Base-by-base conservation (phyloP, 768 basidiomycete species). In the Xerocomellus dryophilus region DNA sequence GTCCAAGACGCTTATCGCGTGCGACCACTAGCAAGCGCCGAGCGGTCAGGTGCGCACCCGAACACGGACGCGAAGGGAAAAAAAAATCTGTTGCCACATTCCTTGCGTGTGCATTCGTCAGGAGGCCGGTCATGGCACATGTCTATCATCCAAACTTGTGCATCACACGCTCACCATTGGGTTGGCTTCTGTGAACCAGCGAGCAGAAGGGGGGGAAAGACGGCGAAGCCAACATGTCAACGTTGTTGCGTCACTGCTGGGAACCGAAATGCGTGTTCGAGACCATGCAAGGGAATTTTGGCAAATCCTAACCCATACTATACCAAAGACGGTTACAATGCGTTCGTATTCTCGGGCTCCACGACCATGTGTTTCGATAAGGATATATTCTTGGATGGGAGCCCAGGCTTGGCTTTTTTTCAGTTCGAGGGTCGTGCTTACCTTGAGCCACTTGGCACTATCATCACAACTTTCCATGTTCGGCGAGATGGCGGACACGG, bases 321-420 rank as follows among this genome's bases (percentile, higher is more conserved):
- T 54, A 27, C 62, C 61, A 64, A 64, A 64, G 44, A 17, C 11
- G 61, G 53, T n/a, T 32, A 53, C 41, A 40, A 54, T 20, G 25
- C n/a, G 23, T 25, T 25, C 23, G 23, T 25, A 25, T 25, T 25
- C 5, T 5, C 23, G 21, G 27, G 23, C 23, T 25, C 23, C 23
- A 25, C 23, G 51, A 21, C 41, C 62, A 46, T 47, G 59, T 41
- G 55, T 12, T n/a, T 39, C 34, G 62, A 64, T 61, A 61, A 64
- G 42, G 38, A 31, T 61, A 50, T 64, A 63, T 63, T 64, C 59
- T 58, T 61, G 59, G 58, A 44, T 43, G 29, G 31, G 23, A 48
- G 43, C 21, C 36, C 20, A 12, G 34, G 39, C 8, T 14, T 36
- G 15, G n/a, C 31, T 17, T 39, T 25, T 42, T 41, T 39, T 27